These are phyloP conservation scores for Coniella vitis DNA, from an alignment of 2,329 filamentous ascomycete species.

Conservation along the genomic window DNA sequence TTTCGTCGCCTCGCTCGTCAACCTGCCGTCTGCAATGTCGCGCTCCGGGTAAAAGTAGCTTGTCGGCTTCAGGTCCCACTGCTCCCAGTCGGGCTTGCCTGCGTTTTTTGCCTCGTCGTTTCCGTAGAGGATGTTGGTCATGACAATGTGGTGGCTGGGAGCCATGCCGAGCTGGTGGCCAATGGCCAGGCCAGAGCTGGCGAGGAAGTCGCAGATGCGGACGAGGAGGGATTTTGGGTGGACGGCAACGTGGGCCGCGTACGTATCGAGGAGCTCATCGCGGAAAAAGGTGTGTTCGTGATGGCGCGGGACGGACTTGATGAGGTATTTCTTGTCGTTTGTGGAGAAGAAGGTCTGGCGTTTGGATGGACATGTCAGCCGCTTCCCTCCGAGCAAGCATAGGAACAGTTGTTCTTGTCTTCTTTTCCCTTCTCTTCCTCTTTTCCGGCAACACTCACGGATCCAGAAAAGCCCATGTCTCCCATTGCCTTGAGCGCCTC, in stretches of 20 bases:
- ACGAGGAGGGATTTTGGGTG: slow-evolving; percentile 58
- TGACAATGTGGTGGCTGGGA: slow-evolving; percentile 67
- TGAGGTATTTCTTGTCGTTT: slow-evolving; percentile 56
- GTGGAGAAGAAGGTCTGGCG: slow-evolving; percentile 63
- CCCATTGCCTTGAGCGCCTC: slow-evolving; percentile 49
- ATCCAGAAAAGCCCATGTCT: slow-evolving; percentile 68
- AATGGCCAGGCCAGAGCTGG: slow-evolving; percentile 47
- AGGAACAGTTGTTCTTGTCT: not conserved
- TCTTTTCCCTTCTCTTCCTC: too few relatives aligned
- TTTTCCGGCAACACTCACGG: too few relatives aligned
- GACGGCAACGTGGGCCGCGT: slow-evolving; percentile 55
- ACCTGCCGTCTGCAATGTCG: slow-evolving; percentile 57
- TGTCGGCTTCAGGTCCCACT: slow-evolving; percentile 67
- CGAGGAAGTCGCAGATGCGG: slow-evolving; percentile 64
- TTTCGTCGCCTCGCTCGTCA: slow-evolving; percentile 59
- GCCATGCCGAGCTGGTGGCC: slow-evolving; percentile 54
- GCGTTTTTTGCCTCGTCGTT: slow-evolving; percentile 35
- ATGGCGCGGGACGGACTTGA: slow-evolving; percentile 63
- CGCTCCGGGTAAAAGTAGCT: slow-evolving; percentile 72
- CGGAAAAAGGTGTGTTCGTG: slow-evolving; percentile 68
- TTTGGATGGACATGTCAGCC: not conserved
- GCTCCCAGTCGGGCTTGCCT: slow-evolving; percentile 50
- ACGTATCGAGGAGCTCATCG: slow-evolving; percentile 57
- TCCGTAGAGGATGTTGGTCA: slow-evolving; percentile 68
- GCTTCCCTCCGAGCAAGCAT: not conserved